Evolutionary conservation across 306 rosid species (phyloP), one percentile per base, ranked within the genome.

Genomic region (Canavalia gladiata): DNA sequence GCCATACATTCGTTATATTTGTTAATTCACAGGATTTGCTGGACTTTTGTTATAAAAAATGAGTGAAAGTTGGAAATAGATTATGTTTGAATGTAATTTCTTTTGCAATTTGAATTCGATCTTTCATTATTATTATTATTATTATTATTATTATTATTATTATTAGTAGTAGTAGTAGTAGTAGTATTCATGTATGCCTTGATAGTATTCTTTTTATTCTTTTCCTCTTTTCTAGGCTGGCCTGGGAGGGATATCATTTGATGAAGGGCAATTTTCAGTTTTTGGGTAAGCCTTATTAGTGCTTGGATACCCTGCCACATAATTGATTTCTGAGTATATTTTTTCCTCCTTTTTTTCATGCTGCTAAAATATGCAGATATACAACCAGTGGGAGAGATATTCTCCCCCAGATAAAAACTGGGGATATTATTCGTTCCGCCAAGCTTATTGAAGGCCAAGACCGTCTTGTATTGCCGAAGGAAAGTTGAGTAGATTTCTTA

Each of bases 201-300:
- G 28, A 29, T 12, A n/a, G 68, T 58, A 18, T 56, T 69, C 18
- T 31, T 70, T 59, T 57, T 71, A 7, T 13, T 55, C 41, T 68
- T 64, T 50, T 59, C 41, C 73, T 74, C 37, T 73, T 13, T 64
- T 82, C 37, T 84, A 95, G 97, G 90, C 99, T 65, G 99, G 99
- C 84, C 88, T 95, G 90, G 99, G 99, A 85, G 99, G 99, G 68
- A 84, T 95, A 79, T 95, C 97, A n/a, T 95, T 95, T 74, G 99
- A 93, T 57, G 99, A 95, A 87, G 99, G 99, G 12, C 97, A 95
- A 72, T 95, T 95, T 84, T 91, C 99, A 59, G 99, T 95, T 69
- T 93, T 93, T 47, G 99, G 97, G 97, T 90, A 88, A 72, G 85
- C 74, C 33, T 12, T 67, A 81, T 74, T n/a, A 58, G 45, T 66